Evolutionary conservation across 768 basidiomycete species (phyloP).

Genomic region (Cyathus striatus): DNA sequence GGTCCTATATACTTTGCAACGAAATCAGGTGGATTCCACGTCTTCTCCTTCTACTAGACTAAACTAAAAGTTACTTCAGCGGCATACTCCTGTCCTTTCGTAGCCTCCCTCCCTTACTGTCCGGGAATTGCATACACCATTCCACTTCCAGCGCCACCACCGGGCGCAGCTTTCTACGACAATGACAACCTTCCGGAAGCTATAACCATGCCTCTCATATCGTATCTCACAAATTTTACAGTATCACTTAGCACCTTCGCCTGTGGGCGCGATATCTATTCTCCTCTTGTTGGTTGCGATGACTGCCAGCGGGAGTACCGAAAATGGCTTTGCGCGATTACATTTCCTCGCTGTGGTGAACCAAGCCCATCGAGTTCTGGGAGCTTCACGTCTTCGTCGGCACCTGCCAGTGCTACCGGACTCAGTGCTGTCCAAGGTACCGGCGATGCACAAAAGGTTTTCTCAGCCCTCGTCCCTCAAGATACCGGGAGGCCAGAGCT

Average conservation of each 20-base stretch:
- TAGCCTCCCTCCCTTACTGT: conserved; percentile 70
- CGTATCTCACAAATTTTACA: conserved; percentile 71
- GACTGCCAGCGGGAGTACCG: conserved; percentile 74
- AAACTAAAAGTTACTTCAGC: conserved; percentile 28
- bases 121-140: conserved; percentile 66
- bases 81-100: conserved; percentile 64
- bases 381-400: conserved; percentile 24
- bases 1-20: conserved; percentile 71
- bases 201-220: conserved; percentile 47
- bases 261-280: conserved; percentile 79
- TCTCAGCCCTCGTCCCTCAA: conserved; percentile 47
- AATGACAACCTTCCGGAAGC: conserved; percentile 42
- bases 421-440: conserved; percentile 16
- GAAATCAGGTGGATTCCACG: conserved; percentile 53
- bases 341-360: conserved; percentile 75
- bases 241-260: conserved; percentile 64
- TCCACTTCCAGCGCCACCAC: conserved; percentile 52
- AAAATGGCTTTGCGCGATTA: conserved; percentile 70
- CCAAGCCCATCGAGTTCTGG: conserved; percentile 25
- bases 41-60: not conserved
- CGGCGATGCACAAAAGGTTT: conserved; percentile 23
- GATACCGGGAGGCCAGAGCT: conserved; percentile 25
- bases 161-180: conserved; percentile 38
- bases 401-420: conserved; percentile 25
- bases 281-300: conserved; percentile 69